A percentile compares a stretch with the other conserved stretches of the same genome.
Evolutionary conservation across 495 filamentous ascomycete species (phyloP).

Genomic region (Trichoderma reesei): DNA sequence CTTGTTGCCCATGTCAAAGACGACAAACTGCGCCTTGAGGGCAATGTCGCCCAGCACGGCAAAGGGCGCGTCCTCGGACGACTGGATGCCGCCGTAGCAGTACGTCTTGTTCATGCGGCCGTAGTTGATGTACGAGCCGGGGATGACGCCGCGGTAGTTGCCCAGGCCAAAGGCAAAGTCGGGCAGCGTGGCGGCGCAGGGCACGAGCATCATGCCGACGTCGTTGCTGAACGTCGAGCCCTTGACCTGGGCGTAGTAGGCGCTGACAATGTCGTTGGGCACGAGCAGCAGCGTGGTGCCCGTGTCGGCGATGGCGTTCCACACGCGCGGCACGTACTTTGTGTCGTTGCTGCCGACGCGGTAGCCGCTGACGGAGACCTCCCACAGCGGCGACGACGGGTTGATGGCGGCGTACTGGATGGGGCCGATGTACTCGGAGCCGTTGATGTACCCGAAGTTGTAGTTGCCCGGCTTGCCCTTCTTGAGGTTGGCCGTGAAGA

Average conservation of each 20-base stretch:
- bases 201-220: slow-evolving; percentile 58
- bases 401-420: slow-evolving; percentile 53
- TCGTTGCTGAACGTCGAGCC: slow-evolving; percentile 31
- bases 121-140: slow-evolving; percentile 45
- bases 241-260: slow-evolving; percentile 49
- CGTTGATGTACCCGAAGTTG: slow-evolving; percentile 62
- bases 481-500: slow-evolving; percentile 73
- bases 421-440: slow-evolving; percentile 48
- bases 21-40: slow-evolving; percentile 61
- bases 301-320: slow-evolving; percentile 47
- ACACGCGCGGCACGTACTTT: slow-evolving; percentile 20
- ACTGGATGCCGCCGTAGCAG: slow-evolving; percentile 54
- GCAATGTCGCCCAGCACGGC: slow-evolving; percentile 64
- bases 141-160: slow-evolving; percentile 34
- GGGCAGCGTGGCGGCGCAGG: slow-evolving; percentile 53
- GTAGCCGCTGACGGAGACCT: slow-evolving; percentile 53
- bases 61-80: slow-evolving; percentile 47
- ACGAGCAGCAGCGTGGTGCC: slow-evolving; percentile 59
- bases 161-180: slow-evolving; percentile 51
- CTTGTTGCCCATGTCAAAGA: slow-evolving; percentile 44
- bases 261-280: slow-evolving; percentile 38
- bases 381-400: slow-evolving; percentile 56
- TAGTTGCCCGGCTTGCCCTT: slow-evolving; percentile 46
- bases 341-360: slow-evolving; percentile 37
- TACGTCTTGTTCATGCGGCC: slow-evolving; percentile 22